Evolutionary conservation across 116 monocot genomes (phyloP).

Genomic region (Cymodocea nodosa): DNA sequence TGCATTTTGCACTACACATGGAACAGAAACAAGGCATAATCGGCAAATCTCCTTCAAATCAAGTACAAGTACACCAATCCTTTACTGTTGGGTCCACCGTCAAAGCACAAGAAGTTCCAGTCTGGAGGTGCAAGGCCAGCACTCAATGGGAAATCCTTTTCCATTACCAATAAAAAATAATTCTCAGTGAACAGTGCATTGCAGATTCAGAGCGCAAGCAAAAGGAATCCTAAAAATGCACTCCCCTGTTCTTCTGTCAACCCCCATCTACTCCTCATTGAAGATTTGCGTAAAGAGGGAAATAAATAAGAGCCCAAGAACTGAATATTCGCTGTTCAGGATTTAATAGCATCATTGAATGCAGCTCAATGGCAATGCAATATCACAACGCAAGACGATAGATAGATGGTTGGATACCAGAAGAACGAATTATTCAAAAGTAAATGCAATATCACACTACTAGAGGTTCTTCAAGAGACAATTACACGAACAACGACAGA

Average conservation of each 20-base stretch:
- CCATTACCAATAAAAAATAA: neutral
- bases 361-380: neutral
- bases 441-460: neutral
- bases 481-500: neutral
- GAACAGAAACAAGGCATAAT: neutral
- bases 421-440: neutral
- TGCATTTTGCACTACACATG: no score
- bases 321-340: constrained; percentile 8
- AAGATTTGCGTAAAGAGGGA: neutral
- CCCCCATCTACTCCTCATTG: neutral
- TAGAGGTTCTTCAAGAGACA: neutral
- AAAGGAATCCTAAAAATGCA: neutral
- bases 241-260: constrained; percentile 2
- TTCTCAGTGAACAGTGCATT: neutral
- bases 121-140: neutral
- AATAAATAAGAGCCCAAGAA: neutral
- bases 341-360: constrained; percentile 5
- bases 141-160: neutral
- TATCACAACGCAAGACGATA: neutral
- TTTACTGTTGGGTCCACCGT: neutral
- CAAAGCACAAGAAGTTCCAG: neutral
- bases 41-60: no score
- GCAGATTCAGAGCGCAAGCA: neutral
- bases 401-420: neutral
- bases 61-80: no score